Conservation (phyloP, 768 basidiomycete genomes). For the Lanmaoa rubissima region DNA sequence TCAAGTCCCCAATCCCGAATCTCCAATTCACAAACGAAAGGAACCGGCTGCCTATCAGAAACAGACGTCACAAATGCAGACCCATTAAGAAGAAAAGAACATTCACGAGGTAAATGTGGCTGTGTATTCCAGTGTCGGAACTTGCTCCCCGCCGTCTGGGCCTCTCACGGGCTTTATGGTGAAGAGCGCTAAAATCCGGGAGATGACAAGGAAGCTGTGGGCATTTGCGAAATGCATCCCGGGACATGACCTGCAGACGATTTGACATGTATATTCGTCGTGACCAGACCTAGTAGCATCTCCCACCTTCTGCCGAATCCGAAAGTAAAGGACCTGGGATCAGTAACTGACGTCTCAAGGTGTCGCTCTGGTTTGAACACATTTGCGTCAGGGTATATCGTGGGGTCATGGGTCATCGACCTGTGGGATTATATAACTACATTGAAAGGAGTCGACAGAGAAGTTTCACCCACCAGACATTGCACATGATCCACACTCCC, state of each 20-base stretch:
- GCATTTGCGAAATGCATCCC: constrained; percentile 23
- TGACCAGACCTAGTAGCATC: background rate
- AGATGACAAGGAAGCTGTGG: constrained; percentile 19
- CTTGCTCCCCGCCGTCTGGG: constrained; percentile 10
- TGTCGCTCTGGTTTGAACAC: constrained; percentile 31
- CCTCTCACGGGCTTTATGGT: constrained; percentile 17
- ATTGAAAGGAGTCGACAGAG: background rate
- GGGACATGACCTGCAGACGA: constrained; percentile 8
- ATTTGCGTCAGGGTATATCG: constrained; percentile 29
- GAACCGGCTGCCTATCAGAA: background rate
- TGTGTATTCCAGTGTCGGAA: constrained; percentile 6
- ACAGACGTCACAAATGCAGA: background rate
- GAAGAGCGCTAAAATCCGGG: constrained; percentile 25
- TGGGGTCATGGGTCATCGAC: constrained; percentile 34
- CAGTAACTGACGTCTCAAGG: constrained; percentile 11
- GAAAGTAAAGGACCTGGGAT: constrained; percentile 20
- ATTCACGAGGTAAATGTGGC: constrained; percentile 3
- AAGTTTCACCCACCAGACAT: constrained; percentile 6
- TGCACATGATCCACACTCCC: constrained; percentile 13
- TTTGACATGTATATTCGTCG: background rate
- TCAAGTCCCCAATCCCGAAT: constrained; percentile 1
- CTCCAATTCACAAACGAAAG: constrained; percentile 1
- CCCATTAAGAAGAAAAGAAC: background rate
- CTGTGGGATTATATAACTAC: constrained; percentile 9
- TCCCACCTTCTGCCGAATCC: constrained; percentile 20